Base-by-base conservation (phyloP, 192 early-diverging fungal genomes). In the Linnemannia exigua region DNA sequence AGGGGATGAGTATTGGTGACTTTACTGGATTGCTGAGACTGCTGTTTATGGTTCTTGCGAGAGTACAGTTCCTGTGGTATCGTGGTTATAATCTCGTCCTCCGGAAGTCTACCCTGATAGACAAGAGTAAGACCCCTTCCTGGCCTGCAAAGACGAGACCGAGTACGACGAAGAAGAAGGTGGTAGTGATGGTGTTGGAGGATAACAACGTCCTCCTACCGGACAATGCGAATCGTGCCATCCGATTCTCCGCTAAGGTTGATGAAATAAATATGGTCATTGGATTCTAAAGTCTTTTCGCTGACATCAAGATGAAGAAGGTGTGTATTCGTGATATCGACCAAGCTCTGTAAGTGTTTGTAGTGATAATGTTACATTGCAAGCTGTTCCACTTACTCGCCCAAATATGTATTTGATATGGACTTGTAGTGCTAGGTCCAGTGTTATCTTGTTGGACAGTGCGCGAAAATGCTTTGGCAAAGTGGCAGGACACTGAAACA, bases 381-480 rank as follows among this genome's bases (percentile, higher is more conserved):
- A 63, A 71, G 51, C 50, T 81, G 52, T 71, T 51, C 12, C 22
- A 25, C 71, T 77, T 77, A 77, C 48, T 76, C 28, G 75, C 63
- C 61, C 67, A 73, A 76, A 70, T 77, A 73, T 77, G 4, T 77
- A 20, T 77, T 73, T 73, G 69, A 19, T 71, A 52, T 72, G 47
- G 37, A 48, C 52, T 74, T 77, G 70, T 61, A 77, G 81, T 69
- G 81, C 63, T 70, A 72, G 81, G 50, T 83, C 75, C 35, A 71
- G 81, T 67, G 51, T 83, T 67, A 83, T 77, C 61, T 36, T 83
- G 35, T 38, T 83, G 35, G 36, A 41, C 37, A 61, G 68, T 82
- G 68, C 81, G 75, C 48, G 81, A 77, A 69, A 77, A 72, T 1
- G 75, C 81, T 77, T 58, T 82, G 44, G 75, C 70, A 73, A 82